A percentile compares a stretch with the other conserved stretches of the same genome.
These are phyloP conservation scores for Lipomyces sp. DNA, from an alignment of 805 yeast species.

Conservation along the genomic window DNA sequence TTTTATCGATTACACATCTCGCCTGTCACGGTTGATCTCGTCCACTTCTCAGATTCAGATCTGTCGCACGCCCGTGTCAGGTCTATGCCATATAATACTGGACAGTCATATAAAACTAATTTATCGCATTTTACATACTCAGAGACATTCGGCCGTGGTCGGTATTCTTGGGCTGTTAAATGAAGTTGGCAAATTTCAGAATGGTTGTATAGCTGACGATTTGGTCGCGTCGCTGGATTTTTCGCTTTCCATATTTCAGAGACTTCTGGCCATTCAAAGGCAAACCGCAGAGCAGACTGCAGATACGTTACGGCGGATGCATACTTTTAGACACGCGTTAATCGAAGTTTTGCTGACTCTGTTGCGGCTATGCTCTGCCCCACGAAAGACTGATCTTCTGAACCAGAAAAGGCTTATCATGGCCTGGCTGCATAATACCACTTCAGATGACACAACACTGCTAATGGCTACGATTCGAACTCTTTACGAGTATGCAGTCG, in stretches of 20 bases:
- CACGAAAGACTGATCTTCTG: slow-evolving; percentile 63
- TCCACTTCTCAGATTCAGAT: background rate
- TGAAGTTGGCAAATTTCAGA: slow-evolving; percentile 49
- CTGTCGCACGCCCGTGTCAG: background rate
- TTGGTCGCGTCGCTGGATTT: slow-evolving; percentile 68
- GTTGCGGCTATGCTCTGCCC: slow-evolving; percentile 47
- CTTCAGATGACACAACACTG: slow-evolving; percentile 50
- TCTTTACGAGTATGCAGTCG: slow-evolving; percentile 49
- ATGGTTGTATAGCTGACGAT: slow-evolving; percentile 52
- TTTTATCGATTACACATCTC: slow-evolving; percentile 8
- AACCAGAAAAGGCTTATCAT: slow-evolving; percentile 55
- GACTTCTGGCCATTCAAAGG: slow-evolving; percentile 42
- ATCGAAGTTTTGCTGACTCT: slow-evolving; percentile 59
- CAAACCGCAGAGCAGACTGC: slow-evolving; percentile 1
- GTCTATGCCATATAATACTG: slow-evolving; percentile 52
- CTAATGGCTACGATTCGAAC: slow-evolving; percentile 49
- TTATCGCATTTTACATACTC: slow-evolving; percentile 61
- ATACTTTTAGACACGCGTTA: background rate
- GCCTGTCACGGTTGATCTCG: slow-evolving; percentile 1
- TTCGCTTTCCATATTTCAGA: slow-evolving; percentile 57
- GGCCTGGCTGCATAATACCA: slow-evolving; percentile 63
- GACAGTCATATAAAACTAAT: slow-evolving; percentile 57
- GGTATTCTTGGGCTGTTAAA: slow-evolving; percentile 59
- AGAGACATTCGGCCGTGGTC: slow-evolving; percentile 56
- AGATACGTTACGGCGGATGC: background rate